These are phyloP conservation scores for Solanum sejunctum DNA, from an alignment of 257 asterid species.

Conservation along the genomic window DNA sequence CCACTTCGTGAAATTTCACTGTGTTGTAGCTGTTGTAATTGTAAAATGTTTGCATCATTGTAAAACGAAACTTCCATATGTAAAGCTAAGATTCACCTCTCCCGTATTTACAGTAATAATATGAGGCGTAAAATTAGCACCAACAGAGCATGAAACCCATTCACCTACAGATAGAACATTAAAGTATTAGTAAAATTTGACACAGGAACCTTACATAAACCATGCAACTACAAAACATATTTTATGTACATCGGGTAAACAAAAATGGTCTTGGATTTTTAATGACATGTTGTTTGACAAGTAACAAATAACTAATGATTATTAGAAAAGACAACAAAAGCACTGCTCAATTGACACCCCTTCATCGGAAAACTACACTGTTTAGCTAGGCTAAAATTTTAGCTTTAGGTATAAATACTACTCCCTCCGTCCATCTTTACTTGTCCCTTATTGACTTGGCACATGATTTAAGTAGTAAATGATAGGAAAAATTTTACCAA, in stretches of 20 bases:
- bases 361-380: no score
- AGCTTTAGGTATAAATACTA: no score
- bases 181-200: constrained; percentile 1
- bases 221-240: background rate
- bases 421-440: no score
- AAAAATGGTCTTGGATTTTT: background rate
- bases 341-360: no score
- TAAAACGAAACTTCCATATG: background rate
- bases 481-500: no score
- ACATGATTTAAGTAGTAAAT: no score
- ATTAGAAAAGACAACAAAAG: background rate
- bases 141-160: constrained; percentile 70
- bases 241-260: background rate
- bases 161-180: constrained; percentile 42
- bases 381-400: no score
- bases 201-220: background rate
- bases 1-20: no score
- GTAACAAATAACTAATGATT: background rate
- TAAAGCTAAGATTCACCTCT: constrained; percentile 40
- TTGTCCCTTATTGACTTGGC: no score
- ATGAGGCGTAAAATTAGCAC: constrained; percentile 82
- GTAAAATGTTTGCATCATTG: no score
- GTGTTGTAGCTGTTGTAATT: no score
- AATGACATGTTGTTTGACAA: background rate
- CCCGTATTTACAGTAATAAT: constrained; percentile 70